These are phyloP conservation scores for Lunularia cruciata DNA, from an alignment of 225 moss, liverwort and hornwort genomes.

Conservation along the genomic window DNA sequence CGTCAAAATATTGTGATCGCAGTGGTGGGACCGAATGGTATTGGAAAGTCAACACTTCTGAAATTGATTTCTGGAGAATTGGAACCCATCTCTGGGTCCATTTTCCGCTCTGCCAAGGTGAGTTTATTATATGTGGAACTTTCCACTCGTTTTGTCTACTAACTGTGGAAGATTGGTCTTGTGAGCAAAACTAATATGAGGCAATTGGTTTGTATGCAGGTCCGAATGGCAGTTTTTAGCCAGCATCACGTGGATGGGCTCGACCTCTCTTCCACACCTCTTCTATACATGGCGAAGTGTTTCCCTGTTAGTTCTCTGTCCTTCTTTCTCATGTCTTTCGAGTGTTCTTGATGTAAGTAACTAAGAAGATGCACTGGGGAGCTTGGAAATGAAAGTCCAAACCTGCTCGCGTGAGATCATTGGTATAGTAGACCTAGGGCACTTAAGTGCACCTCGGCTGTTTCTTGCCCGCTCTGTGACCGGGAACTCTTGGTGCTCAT, in stretches of 20 bases:
- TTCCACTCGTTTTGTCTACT: not conserved
- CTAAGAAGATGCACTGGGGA: no score
- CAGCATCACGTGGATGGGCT: slow-evolving; percentile 99
- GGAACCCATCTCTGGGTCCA: slow-evolving; percentile 83
- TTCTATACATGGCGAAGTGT: slow-evolving; percentile 89
- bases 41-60: slow-evolving; percentile 93
- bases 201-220: slow-evolving; percentile 49
- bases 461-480: no score
- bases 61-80: slow-evolving; percentile 97
- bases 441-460: no score
- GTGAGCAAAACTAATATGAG: not conserved
- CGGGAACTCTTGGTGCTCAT: no score
- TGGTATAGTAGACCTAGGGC: no score
- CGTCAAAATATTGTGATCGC: no score
- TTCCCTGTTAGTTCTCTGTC: slow-evolving; percentile 68
- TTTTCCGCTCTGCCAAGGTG: slow-evolving; percentile 95
- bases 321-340: not conserved
- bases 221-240: slow-evolving; percentile 99
- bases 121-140: not conserved
- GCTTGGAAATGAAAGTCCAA: no score
- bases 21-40: slow-evolving; percentile 99
- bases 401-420: no score
- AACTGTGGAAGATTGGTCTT: not conserved
- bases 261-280: slow-evolving; percentile 94
- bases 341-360: no score